These are phyloP conservation scores for Spergularia bocconei DNA, from an alignment of 148 eudicot species.

Conservation along the genomic window DNA sequence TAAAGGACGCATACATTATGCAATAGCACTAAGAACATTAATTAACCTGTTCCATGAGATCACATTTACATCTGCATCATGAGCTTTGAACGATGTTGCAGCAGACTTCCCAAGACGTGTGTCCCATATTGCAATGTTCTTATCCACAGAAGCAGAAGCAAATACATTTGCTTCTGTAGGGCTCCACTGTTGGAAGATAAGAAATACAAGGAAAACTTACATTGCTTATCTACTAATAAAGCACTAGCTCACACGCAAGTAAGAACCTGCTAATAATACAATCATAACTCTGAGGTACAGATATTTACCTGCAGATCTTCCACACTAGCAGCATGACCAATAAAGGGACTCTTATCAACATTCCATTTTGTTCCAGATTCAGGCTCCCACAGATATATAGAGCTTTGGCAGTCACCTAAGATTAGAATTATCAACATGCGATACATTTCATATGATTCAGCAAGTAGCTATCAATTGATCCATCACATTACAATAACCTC, in stretches of 20 bases:
- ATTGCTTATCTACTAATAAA: background rate
- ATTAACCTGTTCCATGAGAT: constrained; percentile 93
- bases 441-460: background rate
- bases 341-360: constrained; percentile 63
- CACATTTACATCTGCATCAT: constrained; percentile 93
- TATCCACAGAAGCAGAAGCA: constrained; percentile 96
- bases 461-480: background rate
- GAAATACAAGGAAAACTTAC: background rate
- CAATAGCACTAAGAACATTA: background rate
- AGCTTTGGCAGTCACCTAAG: constrained; percentile 79
- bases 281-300: background rate
- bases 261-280: background rate
- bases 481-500: background rate
- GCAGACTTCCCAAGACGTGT: constrained; percentile 65
- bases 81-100: constrained; percentile 71
- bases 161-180: constrained; percentile 75
- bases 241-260: background rate
- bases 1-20: background rate
- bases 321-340: constrained; percentile 86
- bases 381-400: constrained; percentile 88
- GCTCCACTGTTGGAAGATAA: constrained; percentile 72
- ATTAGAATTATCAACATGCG: constrained; percentile 9
- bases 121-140: constrained; percentile 87
- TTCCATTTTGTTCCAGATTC: constrained; percentile 78
- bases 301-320: constrained; percentile 83